Conservation (phyloP, 1,139 yeast species). For the Yamadazyma siamensis region DNA sequence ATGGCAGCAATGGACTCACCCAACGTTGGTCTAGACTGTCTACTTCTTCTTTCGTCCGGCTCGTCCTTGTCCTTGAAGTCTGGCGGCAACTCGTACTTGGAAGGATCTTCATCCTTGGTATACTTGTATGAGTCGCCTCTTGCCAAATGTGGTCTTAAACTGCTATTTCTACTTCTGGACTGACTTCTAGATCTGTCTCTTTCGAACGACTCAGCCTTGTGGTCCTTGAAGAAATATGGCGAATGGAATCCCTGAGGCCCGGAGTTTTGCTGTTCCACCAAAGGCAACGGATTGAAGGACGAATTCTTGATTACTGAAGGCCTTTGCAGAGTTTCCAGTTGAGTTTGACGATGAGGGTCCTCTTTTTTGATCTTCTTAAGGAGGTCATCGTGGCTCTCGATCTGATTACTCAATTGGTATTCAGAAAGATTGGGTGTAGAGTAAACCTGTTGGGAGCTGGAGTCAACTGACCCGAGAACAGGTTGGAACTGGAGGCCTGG, state of each 20-base stretch:
- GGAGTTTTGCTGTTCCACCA: constrained; percentile 6
- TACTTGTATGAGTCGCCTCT: constrained; percentile 64
- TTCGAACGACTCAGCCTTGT: constrained; percentile 26
- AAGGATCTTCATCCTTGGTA: constrained; percentile 37
- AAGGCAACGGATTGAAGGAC: constrained; percentile 12
- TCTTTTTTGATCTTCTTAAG: constrained; percentile 33
- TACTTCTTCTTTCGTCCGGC: constrained; percentile 36
- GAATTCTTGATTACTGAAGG: neutral
- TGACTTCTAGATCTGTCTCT: constrained; percentile 22
- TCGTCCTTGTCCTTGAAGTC: constrained; percentile 25
- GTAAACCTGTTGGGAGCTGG: constrained; percentile 27
- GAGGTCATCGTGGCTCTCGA: constrained; percentile 36
- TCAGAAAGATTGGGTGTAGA: constrained; percentile 49
- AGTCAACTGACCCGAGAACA: constrained; percentile 3
- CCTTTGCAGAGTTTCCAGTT: neutral
- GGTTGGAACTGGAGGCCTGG: constrained; percentile 7
- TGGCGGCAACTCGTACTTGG: constrained; percentile 45
- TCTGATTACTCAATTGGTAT: constrained; percentile 42
- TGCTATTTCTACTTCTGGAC: constrained; percentile 28
- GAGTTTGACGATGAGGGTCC: constrained; percentile 30
- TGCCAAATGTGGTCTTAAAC: constrained; percentile 53
- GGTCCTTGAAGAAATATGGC: constrained; percentile 42
- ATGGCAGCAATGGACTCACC: constrained; percentile 49
- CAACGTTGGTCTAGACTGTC: constrained; percentile 47
- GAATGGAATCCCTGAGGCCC: constrained; percentile 33